Evolutionary conservation across 371 early-diverging fungal genomes (phyloP), one percentile per base, ranked within the genome.

Genomic region (Dentiscutata heterogama): DNA sequence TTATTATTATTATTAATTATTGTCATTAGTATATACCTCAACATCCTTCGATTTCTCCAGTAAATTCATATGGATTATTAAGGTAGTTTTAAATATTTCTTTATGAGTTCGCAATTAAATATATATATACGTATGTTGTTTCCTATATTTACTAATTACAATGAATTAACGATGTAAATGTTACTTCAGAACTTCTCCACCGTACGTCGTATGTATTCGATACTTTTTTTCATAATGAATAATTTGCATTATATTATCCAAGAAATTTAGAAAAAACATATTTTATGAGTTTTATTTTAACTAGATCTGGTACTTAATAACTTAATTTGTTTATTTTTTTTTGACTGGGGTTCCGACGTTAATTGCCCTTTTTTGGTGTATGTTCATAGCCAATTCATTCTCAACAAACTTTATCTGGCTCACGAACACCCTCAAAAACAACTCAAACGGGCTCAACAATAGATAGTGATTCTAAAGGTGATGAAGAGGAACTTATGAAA

Each of bases 391-490:
- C 6, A 58, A 39, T 35, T 42, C 72, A 50, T 16, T 16, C 25
- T 27, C 42, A 56, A 46, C 77, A 60, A 61, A 31, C 27, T 18
- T 46, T 61, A 35, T 16, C 72, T 20, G 35, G n/a, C 39, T 29
- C 46, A 39, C 35, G 35, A 10, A 56, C 16, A n/a, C 27, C 77
- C 20, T 31, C 71, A 18, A 42, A 61, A 50, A 42, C 64, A 22
- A 27, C 64, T 20, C 31, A 64, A 54, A 78, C 78, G 18, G 61
- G 64, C n/a, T 80, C 80, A 68, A 80, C 71, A n/a, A 51, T 25
- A 18, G 80, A 80, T 51, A 80, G 60, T 71, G 80, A 80, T 53
- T 80, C 71, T 10, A 80, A 80, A 58, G 27, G 25, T 50, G 80
- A 67, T 10, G 80, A 80, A 25, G 80, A 67, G 18, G 71, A 80